phyloP scores from a whole-genome alignment of 1,139 yeast species.

The Blastobotrys malaysiensis region DNA sequence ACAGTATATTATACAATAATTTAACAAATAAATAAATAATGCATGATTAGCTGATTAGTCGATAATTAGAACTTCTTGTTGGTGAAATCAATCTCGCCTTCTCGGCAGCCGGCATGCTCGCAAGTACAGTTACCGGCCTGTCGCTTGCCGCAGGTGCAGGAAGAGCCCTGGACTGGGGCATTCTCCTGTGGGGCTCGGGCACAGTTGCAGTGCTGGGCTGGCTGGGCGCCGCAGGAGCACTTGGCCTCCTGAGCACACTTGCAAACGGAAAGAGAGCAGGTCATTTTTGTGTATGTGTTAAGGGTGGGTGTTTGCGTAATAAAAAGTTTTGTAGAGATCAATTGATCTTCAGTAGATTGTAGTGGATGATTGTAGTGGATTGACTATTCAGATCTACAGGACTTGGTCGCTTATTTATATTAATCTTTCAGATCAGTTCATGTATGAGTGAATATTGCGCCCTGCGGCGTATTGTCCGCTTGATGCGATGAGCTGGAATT shows the following conservation, averaged over 20 bases:
- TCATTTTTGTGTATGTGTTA: not conserved
- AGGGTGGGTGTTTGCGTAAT: too few species aligned
- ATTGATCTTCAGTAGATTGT: not conserved
- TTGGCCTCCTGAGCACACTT: constrained; percentile 39
- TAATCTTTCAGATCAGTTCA: not conserved
- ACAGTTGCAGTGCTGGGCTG: constrained; percentile 39
- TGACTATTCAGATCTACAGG: not conserved
- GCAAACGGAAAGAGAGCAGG: constrained; percentile 20
- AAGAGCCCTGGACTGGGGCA: constrained; percentile 23
- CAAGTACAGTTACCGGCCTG: constrained; percentile 37
- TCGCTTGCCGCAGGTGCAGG: constrained; percentile 41
- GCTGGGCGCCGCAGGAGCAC: constrained; percentile 40
- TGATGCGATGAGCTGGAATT: not conserved
- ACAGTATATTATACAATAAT: not conserved
- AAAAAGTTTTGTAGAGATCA: not conserved
- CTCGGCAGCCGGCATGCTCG: constrained; percentile 35
- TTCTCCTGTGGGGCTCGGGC: constrained; percentile 34
- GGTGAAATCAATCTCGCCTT: constrained; percentile 40
- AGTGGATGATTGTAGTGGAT: not conserved
- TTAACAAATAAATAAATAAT: not conserved
- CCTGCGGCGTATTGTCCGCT: not conserved
- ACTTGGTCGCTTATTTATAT: not conserved
- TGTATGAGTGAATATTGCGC: not conserved
- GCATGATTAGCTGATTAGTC: not conserved
- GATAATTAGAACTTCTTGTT: constrained; percentile 23